Evolutionary conservation across 176 grass and related monocot species (phyloP).

Genomic region (Avena atlantica): DNA sequence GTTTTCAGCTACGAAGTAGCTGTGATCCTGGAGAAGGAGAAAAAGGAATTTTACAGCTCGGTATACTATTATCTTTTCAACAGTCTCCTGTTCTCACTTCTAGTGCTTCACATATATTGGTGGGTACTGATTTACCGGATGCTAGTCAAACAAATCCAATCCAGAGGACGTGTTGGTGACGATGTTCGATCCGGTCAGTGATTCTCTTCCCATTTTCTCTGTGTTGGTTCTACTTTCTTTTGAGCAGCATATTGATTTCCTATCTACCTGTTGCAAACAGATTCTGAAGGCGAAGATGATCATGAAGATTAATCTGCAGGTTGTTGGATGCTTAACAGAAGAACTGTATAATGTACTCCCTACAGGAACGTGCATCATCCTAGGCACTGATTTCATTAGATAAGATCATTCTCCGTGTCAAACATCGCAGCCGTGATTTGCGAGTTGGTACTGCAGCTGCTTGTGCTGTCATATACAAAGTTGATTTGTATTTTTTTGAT

Average conservation of each 20-base stretch:
- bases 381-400: conserved; percentile 34
- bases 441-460: conserved; percentile 22
- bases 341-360: conserved; percentile 27
- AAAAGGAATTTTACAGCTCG: conserved; percentile 70
- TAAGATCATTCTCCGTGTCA: conserved; percentile 33
- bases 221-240: conserved; percentile 5
- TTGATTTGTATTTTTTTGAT: conserved; percentile 13
- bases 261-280: conserved; percentile 51
- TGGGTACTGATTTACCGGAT: conserved; percentile 87
- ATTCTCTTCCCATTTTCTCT: conserved; percentile 16
- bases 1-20: conserved; percentile 85
- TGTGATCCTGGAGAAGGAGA: conserved; percentile 68
- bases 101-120: conserved; percentile 95
- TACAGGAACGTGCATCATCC: conserved; percentile 27
- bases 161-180: conserved; percentile 68
- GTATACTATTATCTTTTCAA: conserved; percentile 98
- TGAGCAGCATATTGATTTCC: conserved; percentile 27
- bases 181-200: conserved; percentile 88
- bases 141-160: conserved; percentile 88
- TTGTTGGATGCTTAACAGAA: conserved; percentile 23
- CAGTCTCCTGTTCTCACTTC: conserved; percentile 81
- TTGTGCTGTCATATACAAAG: conserved; percentile 11
- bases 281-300: conserved; percentile 89
- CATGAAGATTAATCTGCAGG: conserved; percentile 69
- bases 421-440: conserved; percentile 21